Evolutionary conservation across 2,329 filamentous ascomycete genomes (phyloP).

Genomic region (Trichoderma sp.): DNA sequence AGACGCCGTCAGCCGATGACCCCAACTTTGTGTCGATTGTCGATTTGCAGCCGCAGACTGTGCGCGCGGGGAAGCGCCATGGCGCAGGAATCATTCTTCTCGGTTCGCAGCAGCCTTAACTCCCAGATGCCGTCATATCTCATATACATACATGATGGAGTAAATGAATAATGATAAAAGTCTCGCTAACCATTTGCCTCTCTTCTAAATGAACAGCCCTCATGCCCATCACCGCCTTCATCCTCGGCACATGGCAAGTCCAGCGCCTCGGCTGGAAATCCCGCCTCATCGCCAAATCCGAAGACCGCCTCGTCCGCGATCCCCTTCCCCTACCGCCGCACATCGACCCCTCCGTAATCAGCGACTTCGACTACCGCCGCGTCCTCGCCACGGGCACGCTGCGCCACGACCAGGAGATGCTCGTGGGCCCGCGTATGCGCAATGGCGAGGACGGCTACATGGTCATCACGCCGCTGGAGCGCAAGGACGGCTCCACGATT

Average conservation of each 20-base stretch:
- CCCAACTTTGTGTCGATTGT: conserved; percentile 83
- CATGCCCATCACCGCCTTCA: conserved; percentile 90
- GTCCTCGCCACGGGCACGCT: conserved; percentile 75
- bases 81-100: conserved; percentile 80
- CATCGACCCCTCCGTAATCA: conserved; percentile 78
- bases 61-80: conserved; percentile 74
- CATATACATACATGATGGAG: background rate
- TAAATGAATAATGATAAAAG: background rate
- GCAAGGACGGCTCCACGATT: conserved; percentile 70
- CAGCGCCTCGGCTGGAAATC: conserved; percentile 93
- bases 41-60: conserved; percentile 80
- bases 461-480: conserved; percentile 88
- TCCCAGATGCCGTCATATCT: background rate
- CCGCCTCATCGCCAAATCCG: conserved; percentile 84
- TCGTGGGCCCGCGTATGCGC: conserved; percentile 85
- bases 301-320: conserved; percentile 84
- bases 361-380: conserved; percentile 89
- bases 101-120: conserved; percentile 48
- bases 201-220: conserved; percentile 55
- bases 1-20: conserved; percentile 66
- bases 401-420: conserved; percentile 92
- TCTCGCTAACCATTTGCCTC: background rate
- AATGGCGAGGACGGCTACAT: conserved; percentile 91
- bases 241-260: conserved; percentile 93
- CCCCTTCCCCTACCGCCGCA: conserved; percentile 84